phyloP scores from a whole-genome alignment of 352 stramenopile genomes.

The Globisporangium nagaii region DNA sequence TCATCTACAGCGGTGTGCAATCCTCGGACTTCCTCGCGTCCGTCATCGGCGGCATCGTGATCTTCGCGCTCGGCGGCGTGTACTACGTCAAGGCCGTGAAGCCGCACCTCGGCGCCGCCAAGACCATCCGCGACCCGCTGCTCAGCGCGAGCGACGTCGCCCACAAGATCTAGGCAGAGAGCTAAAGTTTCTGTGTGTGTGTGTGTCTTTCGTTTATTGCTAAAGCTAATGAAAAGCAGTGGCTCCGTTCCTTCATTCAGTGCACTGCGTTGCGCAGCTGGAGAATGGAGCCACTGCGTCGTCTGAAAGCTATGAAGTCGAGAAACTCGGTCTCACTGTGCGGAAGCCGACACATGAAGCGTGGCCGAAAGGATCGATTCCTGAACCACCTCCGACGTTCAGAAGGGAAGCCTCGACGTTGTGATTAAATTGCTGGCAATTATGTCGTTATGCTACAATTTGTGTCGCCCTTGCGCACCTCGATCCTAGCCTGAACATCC shows the following conservation, averaged over 20 bases:
- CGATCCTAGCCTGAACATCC: no score
- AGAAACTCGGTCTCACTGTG: no score
- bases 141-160: conserved; percentile 24
- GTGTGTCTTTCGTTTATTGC: background rate
- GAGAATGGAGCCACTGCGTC: no score
- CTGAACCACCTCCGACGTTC: no score
- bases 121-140: conserved; percentile 34
- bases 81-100: conserved; percentile 43
- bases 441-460: no score
- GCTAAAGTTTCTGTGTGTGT: background rate
- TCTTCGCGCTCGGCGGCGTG: conserved; percentile 39
- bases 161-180: conserved; percentile 16
- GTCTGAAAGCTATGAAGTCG: no score
- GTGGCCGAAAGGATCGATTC: no score
- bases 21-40: conserved; percentile 58
- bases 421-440: no score
- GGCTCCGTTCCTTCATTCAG: background rate
- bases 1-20: conserved; percentile 56
- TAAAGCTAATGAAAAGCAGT: background rate
- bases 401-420: no score
- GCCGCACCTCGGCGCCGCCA: conserved; percentile 22
- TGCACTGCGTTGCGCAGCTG: no score
- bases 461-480: no score
- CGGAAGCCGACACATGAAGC: no score
- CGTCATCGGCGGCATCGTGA: conserved; percentile 43